A percentile compares a stretch with the other conserved stretches of the same genome.
Evolutionary conservation across 2,329 filamentous ascomycete species (phyloP).

Genomic region (Didymella segeticola): DNA sequence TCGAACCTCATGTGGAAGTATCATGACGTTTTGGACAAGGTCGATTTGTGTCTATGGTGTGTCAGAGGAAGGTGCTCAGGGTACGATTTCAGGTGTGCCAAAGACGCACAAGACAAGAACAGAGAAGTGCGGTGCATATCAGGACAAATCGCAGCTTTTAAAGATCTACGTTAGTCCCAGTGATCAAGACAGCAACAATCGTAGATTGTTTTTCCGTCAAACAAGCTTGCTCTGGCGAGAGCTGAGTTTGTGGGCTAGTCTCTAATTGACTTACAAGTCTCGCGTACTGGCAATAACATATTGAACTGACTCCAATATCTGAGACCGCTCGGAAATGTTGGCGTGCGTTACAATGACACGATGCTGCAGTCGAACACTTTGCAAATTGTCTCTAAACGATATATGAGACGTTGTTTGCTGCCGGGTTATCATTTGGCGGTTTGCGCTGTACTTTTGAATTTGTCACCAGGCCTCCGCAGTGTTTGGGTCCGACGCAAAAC

Average conservation of each 20-base stretch:
- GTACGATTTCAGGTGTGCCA: background rate
- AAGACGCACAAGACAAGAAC: background rate
- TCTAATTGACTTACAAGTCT: background rate
- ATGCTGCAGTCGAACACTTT: background rate
- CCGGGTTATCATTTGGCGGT: background rate
- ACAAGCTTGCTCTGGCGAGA: background rate
- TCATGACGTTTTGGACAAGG: conserved; percentile 9
- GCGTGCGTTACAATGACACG: background rate
- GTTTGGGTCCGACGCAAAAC: background rate
- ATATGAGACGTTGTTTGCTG: background rate
- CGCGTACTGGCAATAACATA: background rate
- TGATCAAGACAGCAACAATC: conserved; percentile 24
- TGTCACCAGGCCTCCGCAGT: background rate
- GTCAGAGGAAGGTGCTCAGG: background rate
- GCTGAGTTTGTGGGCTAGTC: background rate
- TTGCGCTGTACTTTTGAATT: background rate
- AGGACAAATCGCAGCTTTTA: background rate
- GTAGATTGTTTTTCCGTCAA: conserved; percentile 3
- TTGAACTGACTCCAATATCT: background rate
- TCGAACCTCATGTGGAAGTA: conserved; percentile 8
- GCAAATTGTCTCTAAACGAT: background rate
- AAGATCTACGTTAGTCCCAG: background rate
- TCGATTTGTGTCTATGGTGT: background rate
- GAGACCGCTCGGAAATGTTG: background rate
- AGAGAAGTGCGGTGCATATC: background rate